These are phyloP conservation scores for Dioscorea zingiberensis DNA, from an alignment of 106 monocot species.

Conservation along the genomic window DNA sequence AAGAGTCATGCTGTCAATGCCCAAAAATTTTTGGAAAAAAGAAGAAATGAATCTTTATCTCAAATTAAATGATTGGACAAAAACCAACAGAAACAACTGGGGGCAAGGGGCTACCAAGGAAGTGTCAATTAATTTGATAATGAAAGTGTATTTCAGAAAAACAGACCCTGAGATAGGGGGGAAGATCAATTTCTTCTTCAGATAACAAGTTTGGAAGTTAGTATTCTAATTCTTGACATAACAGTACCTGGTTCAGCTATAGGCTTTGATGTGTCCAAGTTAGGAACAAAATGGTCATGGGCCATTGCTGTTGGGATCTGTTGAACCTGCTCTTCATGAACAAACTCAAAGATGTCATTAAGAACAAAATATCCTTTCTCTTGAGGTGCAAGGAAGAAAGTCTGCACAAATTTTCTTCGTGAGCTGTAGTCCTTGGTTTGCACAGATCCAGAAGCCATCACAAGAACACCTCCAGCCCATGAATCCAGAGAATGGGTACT, in stretches of 20 bases:
- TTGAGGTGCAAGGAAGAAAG: slow-evolving; percentile 75
- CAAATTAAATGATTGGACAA: too few relatives aligned
- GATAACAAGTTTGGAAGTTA: too few relatives aligned
- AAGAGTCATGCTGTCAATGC: too few relatives aligned
- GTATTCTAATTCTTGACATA: too few relatives aligned
- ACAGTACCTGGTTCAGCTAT: slow-evolving; percentile 39
- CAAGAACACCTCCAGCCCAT: slow-evolving; percentile 56
- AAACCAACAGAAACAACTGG: too few relatives aligned
- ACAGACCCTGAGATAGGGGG: too few relatives aligned
- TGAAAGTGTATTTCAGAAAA: too few relatives aligned
- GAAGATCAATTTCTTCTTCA: too few relatives aligned
- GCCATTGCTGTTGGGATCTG: slow-evolving; percentile 18
- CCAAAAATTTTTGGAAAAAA: too few relatives aligned
- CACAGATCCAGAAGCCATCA: slow-evolving; percentile 55
- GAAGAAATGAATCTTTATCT: not conserved
- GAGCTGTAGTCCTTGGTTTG: slow-evolving; percentile 30
- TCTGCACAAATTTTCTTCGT: slow-evolving; percentile 53
- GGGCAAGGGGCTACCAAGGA: too few relatives aligned
- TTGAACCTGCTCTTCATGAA: slow-evolving; percentile 42
- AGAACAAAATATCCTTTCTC: slow-evolving; percentile 73
- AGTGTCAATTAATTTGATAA: too few relatives aligned
- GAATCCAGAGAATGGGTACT: slow-evolving; percentile 60
- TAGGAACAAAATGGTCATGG: slow-evolving; percentile 27
- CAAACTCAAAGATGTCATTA: slow-evolving; percentile 63
- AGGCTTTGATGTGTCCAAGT: slow-evolving; percentile 18